Percentiles rank a stretch among this genome's conserved stretches.
phyloP scores from a whole-genome alignment of 2,329 filamentous ascomycete species.

The Botrytis squamosa region DNA sequence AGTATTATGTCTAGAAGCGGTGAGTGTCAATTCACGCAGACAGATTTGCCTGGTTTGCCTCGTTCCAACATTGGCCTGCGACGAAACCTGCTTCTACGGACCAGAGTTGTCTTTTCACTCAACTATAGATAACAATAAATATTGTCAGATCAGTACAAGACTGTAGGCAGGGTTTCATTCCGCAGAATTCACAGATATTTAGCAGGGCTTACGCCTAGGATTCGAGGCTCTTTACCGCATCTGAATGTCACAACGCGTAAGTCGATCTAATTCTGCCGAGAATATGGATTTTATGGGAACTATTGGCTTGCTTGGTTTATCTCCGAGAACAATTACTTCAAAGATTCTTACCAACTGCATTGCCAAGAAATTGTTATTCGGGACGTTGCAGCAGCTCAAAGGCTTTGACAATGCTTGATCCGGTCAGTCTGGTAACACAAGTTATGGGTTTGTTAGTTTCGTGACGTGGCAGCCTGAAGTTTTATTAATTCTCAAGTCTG shows the following conservation, averaged over 20 bases:
- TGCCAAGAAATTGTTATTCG: not conserved
- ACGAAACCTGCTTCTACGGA: not conserved
- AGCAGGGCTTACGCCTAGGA: slow-evolving; percentile 5
- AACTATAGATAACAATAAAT: not conserved
- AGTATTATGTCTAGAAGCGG: not conserved
- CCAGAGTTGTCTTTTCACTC: not conserved
- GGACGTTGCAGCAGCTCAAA: not conserved
- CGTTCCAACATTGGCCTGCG: not conserved
- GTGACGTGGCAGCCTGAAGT: slow-evolving; percentile 14
- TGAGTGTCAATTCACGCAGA: not conserved
- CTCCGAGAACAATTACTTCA: not conserved
- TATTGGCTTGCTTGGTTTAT: not conserved
- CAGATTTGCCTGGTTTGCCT: not conserved
- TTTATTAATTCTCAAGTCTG: slow-evolving; percentile 5
- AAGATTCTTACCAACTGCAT: not conserved
- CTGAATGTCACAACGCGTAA: not conserved
- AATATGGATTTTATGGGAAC: not conserved
- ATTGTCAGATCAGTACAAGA: not conserved
- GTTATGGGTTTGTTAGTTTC: not conserved
- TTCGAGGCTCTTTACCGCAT: not conserved
- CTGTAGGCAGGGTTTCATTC: not conserved
- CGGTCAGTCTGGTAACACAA: not conserved
- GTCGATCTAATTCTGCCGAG: not conserved
- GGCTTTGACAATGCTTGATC: slow-evolving; percentile 13
- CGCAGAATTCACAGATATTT: not conserved